phyloP scores from a whole-genome alignment of 2,329 filamentous ascomycete genomes.

The Alternaria longipes region DNA sequence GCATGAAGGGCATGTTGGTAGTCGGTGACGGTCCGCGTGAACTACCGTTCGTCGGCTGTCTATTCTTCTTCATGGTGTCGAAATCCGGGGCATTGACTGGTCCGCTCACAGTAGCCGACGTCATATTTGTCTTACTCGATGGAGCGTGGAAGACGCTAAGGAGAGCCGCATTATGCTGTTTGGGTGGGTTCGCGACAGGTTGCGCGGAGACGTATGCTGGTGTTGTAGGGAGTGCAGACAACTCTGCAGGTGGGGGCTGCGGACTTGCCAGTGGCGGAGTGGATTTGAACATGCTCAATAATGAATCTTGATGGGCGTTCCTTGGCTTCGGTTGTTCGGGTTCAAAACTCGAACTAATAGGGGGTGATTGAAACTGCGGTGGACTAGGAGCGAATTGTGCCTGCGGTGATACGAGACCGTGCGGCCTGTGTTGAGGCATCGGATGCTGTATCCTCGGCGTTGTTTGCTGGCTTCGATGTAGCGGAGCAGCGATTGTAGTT shows the following conservation, averaged over 20 bases:
- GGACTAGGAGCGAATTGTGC: slow-evolving; percentile 38
- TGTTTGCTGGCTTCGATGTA: slow-evolving; percentile 29
- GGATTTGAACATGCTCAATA: slow-evolving; percentile 57
- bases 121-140: slow-evolving; percentile 38
- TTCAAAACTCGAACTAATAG: slow-evolving; percentile 32
- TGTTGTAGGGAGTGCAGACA: slow-evolving; percentile 56
- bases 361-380: slow-evolving; percentile 43
- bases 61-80: slow-evolving; percentile 49
- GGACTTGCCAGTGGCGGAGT: slow-evolving; percentile 37
- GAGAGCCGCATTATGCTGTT: slow-evolving; percentile 28
- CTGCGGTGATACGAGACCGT: slow-evolving; percentile 39
- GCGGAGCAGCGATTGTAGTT: slow-evolving; percentile 21
- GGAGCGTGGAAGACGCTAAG: slow-evolving; percentile 30
- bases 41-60: slow-evolving; percentile 32
- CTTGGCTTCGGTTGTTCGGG: slow-evolving; percentile 49
- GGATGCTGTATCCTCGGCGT: slow-evolving; percentile 37
- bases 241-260: slow-evolving; percentile 55
- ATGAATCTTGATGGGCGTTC: slow-evolving; percentile 55
- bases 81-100: slow-evolving; percentile 55
- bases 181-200: slow-evolving; percentile 28
- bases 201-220: slow-evolving; percentile 41
- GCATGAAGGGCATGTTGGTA: slow-evolving; percentile 36
- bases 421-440: slow-evolving; percentile 30
- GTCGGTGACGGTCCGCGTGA: slow-evolving; percentile 44
- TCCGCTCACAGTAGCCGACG: slow-evolving; percentile 54